Conservation (phyloP, 805 yeast genomes). For the Yarrowia sp. region DNA sequence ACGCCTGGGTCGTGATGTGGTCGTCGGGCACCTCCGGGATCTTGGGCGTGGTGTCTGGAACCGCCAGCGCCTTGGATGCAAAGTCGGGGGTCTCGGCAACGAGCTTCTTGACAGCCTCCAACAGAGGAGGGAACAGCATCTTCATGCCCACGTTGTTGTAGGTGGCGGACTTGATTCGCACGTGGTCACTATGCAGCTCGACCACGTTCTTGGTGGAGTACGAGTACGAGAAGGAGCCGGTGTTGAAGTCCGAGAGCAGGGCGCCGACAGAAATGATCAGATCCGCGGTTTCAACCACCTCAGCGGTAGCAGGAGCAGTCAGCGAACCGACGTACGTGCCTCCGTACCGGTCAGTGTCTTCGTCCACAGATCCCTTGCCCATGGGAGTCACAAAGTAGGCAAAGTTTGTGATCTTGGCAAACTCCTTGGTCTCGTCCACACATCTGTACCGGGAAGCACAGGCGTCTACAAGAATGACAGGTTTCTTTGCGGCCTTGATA, state of each 20-base stretch:
- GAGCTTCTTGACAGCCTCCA: slow-evolving; percentile 20
- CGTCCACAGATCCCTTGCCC: slow-evolving; percentile 86
- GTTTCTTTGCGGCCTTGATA: slow-evolving; percentile 67
- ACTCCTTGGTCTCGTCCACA: slow-evolving; percentile 64
- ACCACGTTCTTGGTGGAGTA: slow-evolving; percentile 62
- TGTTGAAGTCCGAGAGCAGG: slow-evolving; percentile 84
- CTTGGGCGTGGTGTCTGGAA: slow-evolving; percentile 62
- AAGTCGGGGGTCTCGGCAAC: slow-evolving; percentile 46
- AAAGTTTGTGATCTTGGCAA: slow-evolving; percentile 73
- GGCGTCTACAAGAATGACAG: slow-evolving; percentile 82
- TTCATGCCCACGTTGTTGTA: slow-evolving; percentile 64
- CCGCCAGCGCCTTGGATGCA: slow-evolving; percentile 53
- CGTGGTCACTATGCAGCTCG: slow-evolving; percentile 63
- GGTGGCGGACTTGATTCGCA: slow-evolving; percentile 59
- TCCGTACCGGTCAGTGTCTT: slow-evolving; percentile 73
- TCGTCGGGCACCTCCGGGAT: slow-evolving; percentile 61
- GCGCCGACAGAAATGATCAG: slow-evolving; percentile 82
- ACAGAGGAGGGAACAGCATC: slow-evolving; percentile 50
- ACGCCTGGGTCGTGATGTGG: slow-evolving; percentile 52
- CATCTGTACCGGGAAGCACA: slow-evolving; percentile 83
- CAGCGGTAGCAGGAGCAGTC: slow-evolving; percentile 73
- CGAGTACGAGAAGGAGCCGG: slow-evolving; percentile 74
- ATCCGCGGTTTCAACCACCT: slow-evolving; percentile 76
- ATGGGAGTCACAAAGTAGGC: slow-evolving; percentile 87
- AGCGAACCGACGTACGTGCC: slow-evolving; percentile 89